Evolutionary conservation across 768 basidiomycete species (phyloP).

Genomic region (Rhizopogon vinicolor): DNA sequence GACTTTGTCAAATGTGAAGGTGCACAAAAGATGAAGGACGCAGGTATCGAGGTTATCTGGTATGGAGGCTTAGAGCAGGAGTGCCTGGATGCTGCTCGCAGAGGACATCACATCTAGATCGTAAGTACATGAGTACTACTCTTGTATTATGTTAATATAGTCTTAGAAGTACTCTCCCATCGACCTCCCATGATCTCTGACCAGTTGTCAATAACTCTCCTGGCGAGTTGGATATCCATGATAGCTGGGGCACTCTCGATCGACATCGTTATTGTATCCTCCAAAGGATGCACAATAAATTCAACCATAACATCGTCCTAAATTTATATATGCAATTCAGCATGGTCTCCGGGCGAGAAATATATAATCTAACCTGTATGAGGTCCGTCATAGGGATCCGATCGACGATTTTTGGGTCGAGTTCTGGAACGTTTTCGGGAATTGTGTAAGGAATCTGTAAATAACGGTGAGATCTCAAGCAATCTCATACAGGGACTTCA

Average conservation of each 20-base stretch:
- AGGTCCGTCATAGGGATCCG: constrained; percentile 16
- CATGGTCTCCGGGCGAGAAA: not conserved
- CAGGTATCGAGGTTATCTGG: constrained; percentile 76
- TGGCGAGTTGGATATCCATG: constrained; percentile 12
- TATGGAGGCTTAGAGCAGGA: constrained; percentile 68
- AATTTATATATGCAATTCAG: not conserved
- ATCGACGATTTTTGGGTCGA: constrained; percentile 10
- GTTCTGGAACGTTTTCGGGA: constrained; percentile 13
- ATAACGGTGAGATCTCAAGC: not conserved
- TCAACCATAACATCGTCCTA: constrained; percentile 32
- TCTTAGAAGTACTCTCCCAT: not conserved
- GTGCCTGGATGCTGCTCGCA: constrained; percentile 78
- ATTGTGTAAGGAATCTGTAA: constrained; percentile 32
- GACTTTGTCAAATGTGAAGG: constrained; percentile 97
- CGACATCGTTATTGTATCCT: constrained; percentile 15
- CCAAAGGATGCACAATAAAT: constrained; percentile 17
- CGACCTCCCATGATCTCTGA: constrained; percentile 10
- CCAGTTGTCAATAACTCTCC: constrained; percentile 16
- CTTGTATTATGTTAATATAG: not conserved
- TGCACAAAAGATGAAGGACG: constrained; percentile 61
- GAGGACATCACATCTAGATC: constrained; percentile 33
- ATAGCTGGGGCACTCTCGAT: constrained; percentile 14
- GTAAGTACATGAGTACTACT: not conserved
- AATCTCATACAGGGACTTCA: not conserved
- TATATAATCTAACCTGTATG: constrained; percentile 17